Evolutionary conservation across 306 rosid genomes (phyloP).

Genomic region (Ormosia semicastrata): DNA sequence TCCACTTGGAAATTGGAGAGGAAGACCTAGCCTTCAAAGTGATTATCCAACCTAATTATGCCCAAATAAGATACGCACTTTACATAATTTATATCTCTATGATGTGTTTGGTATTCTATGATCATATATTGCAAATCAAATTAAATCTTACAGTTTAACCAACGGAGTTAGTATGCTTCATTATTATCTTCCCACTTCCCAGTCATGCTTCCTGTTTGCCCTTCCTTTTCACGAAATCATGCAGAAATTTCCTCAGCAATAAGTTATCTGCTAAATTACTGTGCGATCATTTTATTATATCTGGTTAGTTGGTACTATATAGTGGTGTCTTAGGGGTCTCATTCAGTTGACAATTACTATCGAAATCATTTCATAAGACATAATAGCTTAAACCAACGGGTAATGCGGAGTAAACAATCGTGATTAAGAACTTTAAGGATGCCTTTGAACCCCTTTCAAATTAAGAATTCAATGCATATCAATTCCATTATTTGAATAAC

Average conservation of each 20-base stretch:
- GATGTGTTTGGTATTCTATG: too few relatives aligned
- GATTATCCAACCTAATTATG: too few relatives aligned
- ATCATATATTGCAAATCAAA: too few relatives aligned
- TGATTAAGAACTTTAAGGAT: slow-evolving; percentile 1
- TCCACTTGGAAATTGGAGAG: too few relatives aligned
- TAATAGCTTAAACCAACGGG: background rate
- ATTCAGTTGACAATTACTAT: background rate
- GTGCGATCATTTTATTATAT: background rate
- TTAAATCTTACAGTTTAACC: background rate
- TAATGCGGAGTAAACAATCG: background rate
- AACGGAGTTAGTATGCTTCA: background rate
- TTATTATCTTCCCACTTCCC: background rate
- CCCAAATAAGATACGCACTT: too few relatives aligned
- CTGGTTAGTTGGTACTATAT: background rate
- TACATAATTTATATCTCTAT: too few relatives aligned
- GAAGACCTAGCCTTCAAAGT: too few relatives aligned
- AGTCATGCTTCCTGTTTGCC: background rate
- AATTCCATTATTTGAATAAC: background rate
- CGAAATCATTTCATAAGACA: background rate
- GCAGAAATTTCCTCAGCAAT: background rate
- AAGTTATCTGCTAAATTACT: background rate
- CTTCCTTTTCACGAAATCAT: slow-evolving; percentile 12
- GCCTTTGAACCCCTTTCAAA: background rate
- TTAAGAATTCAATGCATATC: background rate
- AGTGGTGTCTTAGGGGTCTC: background rate